Evolutionary conservation across 305 asterid genomes (phyloP).

Genomic region (Ilex paraguariensis): DNA sequence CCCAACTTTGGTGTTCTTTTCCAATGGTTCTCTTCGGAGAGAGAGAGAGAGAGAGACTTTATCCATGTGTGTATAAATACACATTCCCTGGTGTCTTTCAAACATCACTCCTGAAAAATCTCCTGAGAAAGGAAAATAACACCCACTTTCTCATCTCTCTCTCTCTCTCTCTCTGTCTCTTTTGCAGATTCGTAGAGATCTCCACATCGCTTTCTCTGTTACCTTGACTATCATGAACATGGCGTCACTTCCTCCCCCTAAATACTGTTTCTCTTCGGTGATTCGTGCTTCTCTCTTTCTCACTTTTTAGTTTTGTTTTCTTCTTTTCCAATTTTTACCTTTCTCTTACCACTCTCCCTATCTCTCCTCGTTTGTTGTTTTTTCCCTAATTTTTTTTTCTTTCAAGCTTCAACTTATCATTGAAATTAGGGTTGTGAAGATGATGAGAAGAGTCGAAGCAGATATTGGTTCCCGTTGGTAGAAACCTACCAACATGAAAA

Average conservation of each 20-base stretch:
- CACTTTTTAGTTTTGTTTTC: neutral
- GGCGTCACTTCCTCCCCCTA: neutral
- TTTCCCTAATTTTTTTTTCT: neutral
- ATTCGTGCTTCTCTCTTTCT: neutral
- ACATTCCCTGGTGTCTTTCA: too few relatives aligned
- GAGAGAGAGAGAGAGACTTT: too few relatives aligned
- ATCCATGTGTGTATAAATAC: too few relatives aligned
- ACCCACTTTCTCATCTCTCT: neutral
- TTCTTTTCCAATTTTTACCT: neutral
- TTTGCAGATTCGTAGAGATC: neutral
- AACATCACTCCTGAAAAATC: too few relatives aligned
- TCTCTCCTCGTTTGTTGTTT: neutral
- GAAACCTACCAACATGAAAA: neutral
- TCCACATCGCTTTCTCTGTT: neutral
- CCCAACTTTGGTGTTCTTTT: too few relatives aligned
- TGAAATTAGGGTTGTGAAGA: neutral
- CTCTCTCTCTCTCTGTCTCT: too few relatives aligned
- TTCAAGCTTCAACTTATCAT: neutral
- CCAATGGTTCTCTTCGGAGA: too few relatives aligned
- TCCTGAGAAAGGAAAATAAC: neutral
- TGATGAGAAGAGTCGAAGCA: neutral
- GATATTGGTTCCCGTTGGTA: neutral
- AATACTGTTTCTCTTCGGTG: neutral
- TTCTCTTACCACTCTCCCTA: neutral
- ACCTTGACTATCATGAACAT: neutral